A percentile compares a stretch with the other conserved stretches of the same genome.
phyloP scores from a whole-genome alignment of 805 yeast genomes.

The Metschnikowia colocasiae region DNA sequence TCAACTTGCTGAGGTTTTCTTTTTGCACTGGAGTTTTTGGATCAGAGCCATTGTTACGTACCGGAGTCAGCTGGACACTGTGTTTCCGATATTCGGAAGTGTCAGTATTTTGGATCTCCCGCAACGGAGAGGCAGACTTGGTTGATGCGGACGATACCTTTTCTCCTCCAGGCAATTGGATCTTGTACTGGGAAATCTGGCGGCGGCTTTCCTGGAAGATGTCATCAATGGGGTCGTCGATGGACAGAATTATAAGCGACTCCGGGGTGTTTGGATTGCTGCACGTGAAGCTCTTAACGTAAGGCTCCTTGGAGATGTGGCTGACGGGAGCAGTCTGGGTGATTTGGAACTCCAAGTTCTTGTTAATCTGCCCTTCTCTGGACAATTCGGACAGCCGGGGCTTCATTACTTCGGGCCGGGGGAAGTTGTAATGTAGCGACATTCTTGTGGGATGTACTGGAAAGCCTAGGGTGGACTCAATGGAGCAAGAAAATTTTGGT shows the following conservation, averaged over 20 bases:
- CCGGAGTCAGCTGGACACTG: background rate
- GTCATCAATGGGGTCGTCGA: slow-evolving; percentile 23
- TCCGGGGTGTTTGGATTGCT: slow-evolving; percentile 8
- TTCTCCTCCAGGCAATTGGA: slow-evolving; percentile 17
- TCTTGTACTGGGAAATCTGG: slow-evolving; percentile 13
- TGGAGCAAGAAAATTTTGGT: too few relatives aligned
- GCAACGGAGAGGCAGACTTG: background rate
- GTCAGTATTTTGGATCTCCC: background rate
- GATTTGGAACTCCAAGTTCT: slow-evolving; percentile 6
- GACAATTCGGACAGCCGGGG: background rate
- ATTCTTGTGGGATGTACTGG: too few relatives aligned
- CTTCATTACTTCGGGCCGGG: slow-evolving; percentile 1
- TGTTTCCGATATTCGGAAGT: background rate
- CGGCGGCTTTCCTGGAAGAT: slow-evolving; percentile 19
- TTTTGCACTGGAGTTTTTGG: background rate
- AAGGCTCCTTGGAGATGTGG: slow-evolving; percentile 13
- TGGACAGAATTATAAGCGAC: background rate
- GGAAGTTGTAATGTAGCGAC: slow-evolving; percentile 7
- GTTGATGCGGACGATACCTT: background rate
- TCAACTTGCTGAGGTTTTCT: background rate
- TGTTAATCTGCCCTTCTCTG: slow-evolving; percentile 7
- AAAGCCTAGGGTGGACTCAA: too few relatives aligned
- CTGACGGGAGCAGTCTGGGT: slow-evolving; percentile 2
- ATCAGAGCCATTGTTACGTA: background rate
- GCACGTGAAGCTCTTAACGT: slow-evolving; percentile 10